Base-by-base conservation (phyloP, 805 yeast genomes). In the Gaillardinia entomophila region DNA sequence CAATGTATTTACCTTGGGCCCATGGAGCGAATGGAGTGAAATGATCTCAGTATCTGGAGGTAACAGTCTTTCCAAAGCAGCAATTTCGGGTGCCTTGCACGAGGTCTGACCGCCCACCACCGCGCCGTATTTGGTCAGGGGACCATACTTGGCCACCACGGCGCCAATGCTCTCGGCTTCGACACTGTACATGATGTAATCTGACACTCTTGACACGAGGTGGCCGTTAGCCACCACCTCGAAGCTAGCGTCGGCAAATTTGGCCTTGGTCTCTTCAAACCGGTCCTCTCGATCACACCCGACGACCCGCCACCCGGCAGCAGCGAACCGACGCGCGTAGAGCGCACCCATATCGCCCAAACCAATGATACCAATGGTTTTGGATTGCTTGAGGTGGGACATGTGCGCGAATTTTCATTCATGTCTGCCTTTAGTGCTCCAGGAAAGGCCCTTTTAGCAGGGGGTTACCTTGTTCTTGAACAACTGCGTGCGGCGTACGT, bases 31-130 rank as follows among this genome's bases (percentile, higher is more conserved):
- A 54, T 92, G 98, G 16, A 94, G 73, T 2, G 94, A 74, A 10
- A 92, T 75, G 16, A 92, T 90, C 28, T 85, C 83, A 3, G 78
- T 81, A 59, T 92, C 97, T 1, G 48, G 37, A 0, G 97, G 97
- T 20, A 87, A 55, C 43, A 73, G 61, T 28, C 66, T 63, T 46
- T 88, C 96, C 53, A 92, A 85, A 0, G 97, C 96, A 12, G 60
- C 68, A 17, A 92, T 82, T 52, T 92, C 98, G 0, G 95, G 94
- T 16, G 75, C 79, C 51, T 92, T 92, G 60, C 97, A 90, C 7
- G 96, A 84, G 0, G 98, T 89, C 58, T 92, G 98, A 6, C 98
- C 98, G n/a, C 97, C 98, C 4, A 92, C 95, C 26, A 89, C 76
- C 3, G 95, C 82, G 2, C 95, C 94, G 3, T 79, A 60, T 52